These are phyloP conservation scores for Clathrospora elynae DNA, from an alignment of 2,329 filamentous ascomycete species.

Conservation along the genomic window DNA sequence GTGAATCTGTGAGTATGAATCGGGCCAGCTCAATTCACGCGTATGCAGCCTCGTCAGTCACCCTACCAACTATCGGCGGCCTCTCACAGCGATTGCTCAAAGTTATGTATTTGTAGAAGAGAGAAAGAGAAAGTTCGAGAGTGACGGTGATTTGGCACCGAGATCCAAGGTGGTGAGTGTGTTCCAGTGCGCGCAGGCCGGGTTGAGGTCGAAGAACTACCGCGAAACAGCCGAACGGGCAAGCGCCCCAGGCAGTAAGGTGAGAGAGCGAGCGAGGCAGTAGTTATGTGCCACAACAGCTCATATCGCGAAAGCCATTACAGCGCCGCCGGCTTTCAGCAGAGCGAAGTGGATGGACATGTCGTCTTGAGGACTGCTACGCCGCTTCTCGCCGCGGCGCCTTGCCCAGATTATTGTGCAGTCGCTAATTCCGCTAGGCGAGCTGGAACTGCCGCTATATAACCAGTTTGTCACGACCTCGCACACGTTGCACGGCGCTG, in stretches of 20 bases:
- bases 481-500: constrained; percentile 2
- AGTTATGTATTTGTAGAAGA: background rate
- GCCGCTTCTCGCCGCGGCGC: constrained; percentile 13
- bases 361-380: constrained; percentile 3
- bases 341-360: constrained; percentile 3
- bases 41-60: constrained; percentile 19
- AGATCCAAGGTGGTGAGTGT: constrained; percentile 6
- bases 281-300: constrained; percentile 17
- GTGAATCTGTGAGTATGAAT: constrained; percentile 4
- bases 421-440: constrained; percentile 2
- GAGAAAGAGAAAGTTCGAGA: background rate
- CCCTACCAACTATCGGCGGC: constrained; percentile 5
- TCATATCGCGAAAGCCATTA: constrained; percentile 5
- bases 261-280: constrained; percentile 9
- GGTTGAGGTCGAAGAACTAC: constrained; percentile 13
- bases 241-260: constrained; percentile 15
- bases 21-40: constrained; percentile 9
- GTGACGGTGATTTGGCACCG: constrained; percentile 1
- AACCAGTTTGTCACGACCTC: constrained; percentile 5
- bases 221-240: constrained; percentile 11
- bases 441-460: background rate
- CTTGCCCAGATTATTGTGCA: constrained; percentile 13
- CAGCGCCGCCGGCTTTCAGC: constrained; percentile 2
- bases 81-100: background rate
- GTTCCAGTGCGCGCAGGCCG: constrained; percentile 10